These are phyloP conservation scores for Dianthus caryophyllus DNA, from an alignment of 148 eudicot species.

Conservation along the genomic window DNA sequence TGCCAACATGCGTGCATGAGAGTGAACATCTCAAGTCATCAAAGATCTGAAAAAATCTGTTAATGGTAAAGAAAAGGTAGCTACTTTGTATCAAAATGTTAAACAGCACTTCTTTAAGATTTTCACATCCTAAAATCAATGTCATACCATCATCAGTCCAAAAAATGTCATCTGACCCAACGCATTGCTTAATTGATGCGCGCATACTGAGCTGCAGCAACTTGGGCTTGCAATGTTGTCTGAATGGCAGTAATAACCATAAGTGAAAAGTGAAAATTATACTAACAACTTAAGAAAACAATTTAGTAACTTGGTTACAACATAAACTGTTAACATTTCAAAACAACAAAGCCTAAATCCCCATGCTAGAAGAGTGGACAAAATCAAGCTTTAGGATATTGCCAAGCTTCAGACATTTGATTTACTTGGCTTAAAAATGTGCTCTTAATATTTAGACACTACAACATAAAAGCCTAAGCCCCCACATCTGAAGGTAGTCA, in stretches of 20 bases:
- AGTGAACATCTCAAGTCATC: conserved; percentile 97
- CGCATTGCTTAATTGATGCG: conserved; percentile 74
- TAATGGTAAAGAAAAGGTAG: neutral
- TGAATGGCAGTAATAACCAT: conserved; percentile 25
- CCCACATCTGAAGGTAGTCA: neutral
- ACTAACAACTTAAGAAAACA: neutral
- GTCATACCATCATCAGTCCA: conserved; percentile 86
- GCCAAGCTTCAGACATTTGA: neutral
- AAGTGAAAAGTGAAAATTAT: neutral
- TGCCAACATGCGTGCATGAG: conserved; percentile 75
- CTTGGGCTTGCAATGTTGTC: conserved; percentile 99
- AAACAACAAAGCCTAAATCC: neutral
- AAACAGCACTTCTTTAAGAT: neutral
- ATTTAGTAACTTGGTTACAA: neutral
- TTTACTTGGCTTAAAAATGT: neutral
- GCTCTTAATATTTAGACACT: neutral
- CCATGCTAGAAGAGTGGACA: too few relatives aligned
- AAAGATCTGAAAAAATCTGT: conserved; percentile 54
- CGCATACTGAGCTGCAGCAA: conserved; percentile 83
- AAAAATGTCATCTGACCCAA: conserved; percentile 80
- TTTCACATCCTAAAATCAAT: neutral
- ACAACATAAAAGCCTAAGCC: neutral
- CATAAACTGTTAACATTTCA: neutral
- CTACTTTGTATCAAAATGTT: neutral
- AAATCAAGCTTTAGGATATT: too few relatives aligned